Evolutionary conservation across 371 early-diverging fungal genomes (phyloP).

Genomic region (Haplosporangium sp.): DNA sequence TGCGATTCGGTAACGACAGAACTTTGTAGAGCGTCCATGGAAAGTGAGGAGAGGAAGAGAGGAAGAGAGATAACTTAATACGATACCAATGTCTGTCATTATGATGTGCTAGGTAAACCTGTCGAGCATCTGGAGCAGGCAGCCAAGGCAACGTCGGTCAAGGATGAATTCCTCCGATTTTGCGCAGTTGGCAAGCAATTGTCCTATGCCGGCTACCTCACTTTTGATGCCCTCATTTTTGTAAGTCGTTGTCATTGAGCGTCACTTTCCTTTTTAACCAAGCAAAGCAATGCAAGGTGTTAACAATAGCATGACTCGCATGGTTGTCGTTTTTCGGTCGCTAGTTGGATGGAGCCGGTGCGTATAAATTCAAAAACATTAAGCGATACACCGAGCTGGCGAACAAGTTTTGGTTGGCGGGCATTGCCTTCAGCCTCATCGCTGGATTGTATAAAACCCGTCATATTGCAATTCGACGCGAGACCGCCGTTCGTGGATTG

Average conservation of each 20-base stretch:
- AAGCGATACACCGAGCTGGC: slow-evolving; percentile 62
- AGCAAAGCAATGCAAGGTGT: too few relatives aligned
- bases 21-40: too few relatives aligned
- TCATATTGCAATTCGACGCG: slow-evolving; percentile 50
- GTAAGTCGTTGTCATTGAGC: too few relatives aligned
- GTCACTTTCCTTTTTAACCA: neutral
- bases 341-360: slow-evolving; percentile 61
- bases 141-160: slow-evolving; percentile 50
- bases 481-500: slow-evolving; percentile 35
- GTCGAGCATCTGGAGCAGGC: slow-evolving; percentile 67
- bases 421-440: slow-evolving; percentile 65
- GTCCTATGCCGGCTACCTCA: slow-evolving; percentile 62
- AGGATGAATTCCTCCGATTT: slow-evolving; percentile 61
- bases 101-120: slow-evolving; percentile 66
- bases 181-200: slow-evolving; percentile 59
- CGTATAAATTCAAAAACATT: slow-evolving; percentile 62
- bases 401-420: slow-evolving; percentile 70
- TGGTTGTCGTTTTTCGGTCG: neutral
- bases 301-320: too few relatives aligned
- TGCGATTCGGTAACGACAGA: slow-evolving; percentile 27
- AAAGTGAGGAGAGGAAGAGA: too few relatives aligned
- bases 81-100: too few relatives aligned
- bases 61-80: too few relatives aligned
- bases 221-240: slow-evolving; percentile 65
- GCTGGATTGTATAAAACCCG: slow-evolving; percentile 69